Conservation (phyloP, 805 yeast species). For the Saccharomycodes ludwigii region DNA sequence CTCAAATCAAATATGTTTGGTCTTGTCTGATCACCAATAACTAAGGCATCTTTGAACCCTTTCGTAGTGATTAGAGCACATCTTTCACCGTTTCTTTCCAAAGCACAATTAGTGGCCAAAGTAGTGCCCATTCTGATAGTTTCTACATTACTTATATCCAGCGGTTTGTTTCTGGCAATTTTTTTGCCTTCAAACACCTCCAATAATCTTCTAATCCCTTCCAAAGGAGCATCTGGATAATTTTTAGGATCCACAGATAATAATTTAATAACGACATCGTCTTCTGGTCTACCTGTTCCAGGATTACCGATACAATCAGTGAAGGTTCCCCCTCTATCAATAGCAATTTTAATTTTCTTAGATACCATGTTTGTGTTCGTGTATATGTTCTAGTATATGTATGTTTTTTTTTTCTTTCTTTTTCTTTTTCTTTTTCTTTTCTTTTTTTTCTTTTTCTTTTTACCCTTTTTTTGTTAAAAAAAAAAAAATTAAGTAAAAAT, state of each 20-base stretch:
- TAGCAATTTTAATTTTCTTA: constrained; percentile 31
- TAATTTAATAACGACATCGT: constrained; percentile 61
- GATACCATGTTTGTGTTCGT: too few relatives aligned
- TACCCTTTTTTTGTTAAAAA: too few relatives aligned
- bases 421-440: too few relatives aligned
- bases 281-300: constrained; percentile 33
- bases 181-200: constrained; percentile 41
- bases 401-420: too few relatives aligned
- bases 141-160: constrained; percentile 53
- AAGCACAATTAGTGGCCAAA: constrained; percentile 87
- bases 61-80: constrained; percentile 80
- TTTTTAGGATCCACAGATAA: constrained; percentile 83
- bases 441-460: too few relatives aligned
- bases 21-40: constrained; percentile 84
- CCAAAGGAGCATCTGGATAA: constrained; percentile 84
- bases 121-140: constrained; percentile 87
- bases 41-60: constrained; percentile 74
- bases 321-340: constrained; percentile 80
- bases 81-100: constrained; percentile 84
- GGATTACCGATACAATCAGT: constrained; percentile 57
- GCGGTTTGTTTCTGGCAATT: constrained; percentile 47
- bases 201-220: constrained; percentile 73
- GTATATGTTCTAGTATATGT: too few relatives aligned
- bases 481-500: too few relatives aligned
- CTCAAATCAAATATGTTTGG: constrained; percentile 81